Conservation (phyloP, 1,284 basidiomycete genomes). For the Xerocomus amazonicus region DNA sequence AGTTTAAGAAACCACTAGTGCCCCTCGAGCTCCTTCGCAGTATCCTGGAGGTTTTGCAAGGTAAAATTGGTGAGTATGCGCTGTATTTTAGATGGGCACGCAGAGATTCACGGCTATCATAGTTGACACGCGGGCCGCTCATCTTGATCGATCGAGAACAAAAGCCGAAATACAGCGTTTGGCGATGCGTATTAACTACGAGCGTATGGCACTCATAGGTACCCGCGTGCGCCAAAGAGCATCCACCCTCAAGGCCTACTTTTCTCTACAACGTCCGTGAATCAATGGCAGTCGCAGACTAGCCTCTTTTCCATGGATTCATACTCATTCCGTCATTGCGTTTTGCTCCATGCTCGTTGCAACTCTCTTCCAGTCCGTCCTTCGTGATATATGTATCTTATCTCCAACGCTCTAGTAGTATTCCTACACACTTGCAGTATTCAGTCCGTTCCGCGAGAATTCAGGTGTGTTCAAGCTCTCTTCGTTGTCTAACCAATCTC, state of each 20-base stretch:
- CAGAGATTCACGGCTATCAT: neutral
- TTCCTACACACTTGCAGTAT: too few relatives aligned
- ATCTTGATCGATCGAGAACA: conserved; percentile 66
- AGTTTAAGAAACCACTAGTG: conserved; percentile 32
- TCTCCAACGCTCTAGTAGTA: too few relatives aligned
- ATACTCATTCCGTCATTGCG: neutral
- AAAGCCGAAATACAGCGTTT: conserved; percentile 64
- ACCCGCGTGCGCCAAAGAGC: conserved; percentile 16
- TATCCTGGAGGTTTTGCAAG: conserved; percentile 50
- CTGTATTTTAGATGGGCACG: neutral
- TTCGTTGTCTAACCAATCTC: too few relatives aligned
- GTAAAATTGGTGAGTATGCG: conserved; percentile 55
- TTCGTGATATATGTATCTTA: too few relatives aligned
- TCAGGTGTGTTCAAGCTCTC: too few relatives aligned
- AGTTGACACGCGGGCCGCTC: conserved; percentile 70
- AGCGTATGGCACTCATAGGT: conserved; percentile 40
- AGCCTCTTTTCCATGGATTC: neutral
- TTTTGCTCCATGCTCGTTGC: neutral
- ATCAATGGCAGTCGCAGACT: neutral
- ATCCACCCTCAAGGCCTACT: conserved; percentile 32
- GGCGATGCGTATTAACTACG: conserved; percentile 60
- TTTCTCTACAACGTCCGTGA: conserved; percentile 26
- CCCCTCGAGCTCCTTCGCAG: conserved; percentile 46
- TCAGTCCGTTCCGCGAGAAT: too few relatives aligned
- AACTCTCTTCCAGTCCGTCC: neutral